Evolutionary conservation across 2,329 filamentous ascomycete species (phyloP).

Genomic region (Waltergamsia citrina): DNA sequence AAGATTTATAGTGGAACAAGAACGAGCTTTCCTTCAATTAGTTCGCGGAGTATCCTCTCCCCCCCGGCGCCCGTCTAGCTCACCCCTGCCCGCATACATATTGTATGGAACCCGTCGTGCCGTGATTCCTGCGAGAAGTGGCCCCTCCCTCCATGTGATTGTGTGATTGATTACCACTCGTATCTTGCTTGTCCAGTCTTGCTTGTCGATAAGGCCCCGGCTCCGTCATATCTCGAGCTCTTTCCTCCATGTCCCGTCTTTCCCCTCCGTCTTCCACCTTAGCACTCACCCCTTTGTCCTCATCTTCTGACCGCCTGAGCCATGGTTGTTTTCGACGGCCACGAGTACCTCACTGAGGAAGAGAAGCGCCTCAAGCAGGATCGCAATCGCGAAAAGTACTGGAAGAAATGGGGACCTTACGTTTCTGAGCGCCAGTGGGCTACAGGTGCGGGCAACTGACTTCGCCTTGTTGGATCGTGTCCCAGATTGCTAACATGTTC

Average conservation of each 20-base stretch:
- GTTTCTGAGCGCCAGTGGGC: constrained; percentile 93
- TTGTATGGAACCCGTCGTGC: no score
- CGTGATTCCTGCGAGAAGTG: no score
- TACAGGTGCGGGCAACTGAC: constrained; percentile 55
- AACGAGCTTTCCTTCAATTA: no score
- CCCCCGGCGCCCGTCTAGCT: no score
- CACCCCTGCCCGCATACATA: no score
- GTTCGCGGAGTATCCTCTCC: no score
- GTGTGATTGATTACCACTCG: background rate
- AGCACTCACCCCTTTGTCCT: background rate
- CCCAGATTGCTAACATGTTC: constrained; percentile 9
- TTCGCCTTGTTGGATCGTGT: no score
- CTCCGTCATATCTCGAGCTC: background rate
- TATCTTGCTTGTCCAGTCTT: background rate
- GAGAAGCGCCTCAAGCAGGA: constrained; percentile 86
- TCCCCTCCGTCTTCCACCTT: background rate
- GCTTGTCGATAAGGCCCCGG: background rate
- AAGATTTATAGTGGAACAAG: no score
- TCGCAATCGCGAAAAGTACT: constrained; percentile 75
- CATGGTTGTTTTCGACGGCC: constrained; percentile 86
- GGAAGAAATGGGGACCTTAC: constrained; percentile 98
- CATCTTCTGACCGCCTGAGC: constrained; percentile 9
- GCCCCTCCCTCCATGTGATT: background rate
- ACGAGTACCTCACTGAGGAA: constrained; percentile 82
- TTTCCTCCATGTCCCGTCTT: background rate